Percentiles rank a stretch among this genome's conserved stretches.
Conservation (phyloP, 495 filamentous ascomycete species). For the Xylaria venustula region DNA sequence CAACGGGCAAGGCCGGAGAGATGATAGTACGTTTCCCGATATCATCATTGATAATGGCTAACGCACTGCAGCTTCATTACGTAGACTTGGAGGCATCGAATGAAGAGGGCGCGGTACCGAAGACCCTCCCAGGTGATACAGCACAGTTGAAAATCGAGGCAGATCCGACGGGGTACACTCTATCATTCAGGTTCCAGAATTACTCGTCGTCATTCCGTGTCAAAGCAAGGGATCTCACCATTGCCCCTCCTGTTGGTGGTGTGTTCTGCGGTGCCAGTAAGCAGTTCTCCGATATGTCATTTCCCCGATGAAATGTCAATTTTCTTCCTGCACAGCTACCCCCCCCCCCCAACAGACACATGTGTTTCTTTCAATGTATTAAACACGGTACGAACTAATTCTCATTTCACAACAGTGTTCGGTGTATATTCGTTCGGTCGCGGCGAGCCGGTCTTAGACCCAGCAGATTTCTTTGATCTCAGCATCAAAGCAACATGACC, state of each 20-base stretch:
- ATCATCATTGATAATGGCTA: too few species aligned
- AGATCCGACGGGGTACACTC: slow-evolving; percentile 1
- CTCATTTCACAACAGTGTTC: slow-evolving; percentile 30
- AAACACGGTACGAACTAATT: too few species aligned
- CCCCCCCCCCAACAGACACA: too few species aligned
- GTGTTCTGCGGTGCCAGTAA: slow-evolving; percentile 39
- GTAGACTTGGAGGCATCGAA: slow-evolving; percentile 3
- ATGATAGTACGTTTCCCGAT: neutral
- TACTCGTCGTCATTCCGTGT: too few species aligned
- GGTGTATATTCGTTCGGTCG: slow-evolving; percentile 48
- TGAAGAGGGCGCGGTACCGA: slow-evolving; percentile 1
- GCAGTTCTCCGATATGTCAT: too few species aligned
- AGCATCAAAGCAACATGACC: too few species aligned
- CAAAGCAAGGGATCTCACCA: slow-evolving; percentile 18
- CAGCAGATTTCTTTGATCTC: slow-evolving; percentile 38
- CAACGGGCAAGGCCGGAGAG: slow-evolving; percentile 17
- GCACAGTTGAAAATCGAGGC: slow-evolving; percentile 30
- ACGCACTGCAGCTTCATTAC: too few species aligned
- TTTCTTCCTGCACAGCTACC: too few species aligned
- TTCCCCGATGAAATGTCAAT: too few species aligned
- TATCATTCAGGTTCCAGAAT: too few species aligned
- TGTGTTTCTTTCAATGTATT: too few species aligned
- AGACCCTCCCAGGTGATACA: slow-evolving; percentile 33
- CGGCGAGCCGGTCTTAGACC: slow-evolving; percentile 34
- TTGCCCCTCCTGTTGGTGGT: slow-evolving; percentile 35